Conservation (phyloP, 2,329 filamentous ascomycete genomes). For the Pleurostoma richardsiae region DNA sequence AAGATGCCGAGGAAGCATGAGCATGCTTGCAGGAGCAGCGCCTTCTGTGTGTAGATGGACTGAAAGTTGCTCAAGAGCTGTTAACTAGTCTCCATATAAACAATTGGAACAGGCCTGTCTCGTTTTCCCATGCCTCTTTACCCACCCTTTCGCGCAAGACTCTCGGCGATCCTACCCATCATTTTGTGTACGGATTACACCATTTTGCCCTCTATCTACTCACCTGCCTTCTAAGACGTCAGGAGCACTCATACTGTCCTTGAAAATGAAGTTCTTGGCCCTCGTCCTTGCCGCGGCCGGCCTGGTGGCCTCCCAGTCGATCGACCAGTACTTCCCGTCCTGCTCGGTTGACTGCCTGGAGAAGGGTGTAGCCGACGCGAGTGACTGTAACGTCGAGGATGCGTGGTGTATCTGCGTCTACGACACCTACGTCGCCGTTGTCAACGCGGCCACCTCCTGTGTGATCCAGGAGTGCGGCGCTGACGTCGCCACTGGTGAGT, state of each 20-base stretch:
- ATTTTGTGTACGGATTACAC: no score
- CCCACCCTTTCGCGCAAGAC: no score
- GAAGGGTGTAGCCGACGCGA: background rate
- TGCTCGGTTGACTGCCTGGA: background rate
- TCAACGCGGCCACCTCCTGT: background rate
- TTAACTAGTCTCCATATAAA: no score
- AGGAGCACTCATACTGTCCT: background rate
- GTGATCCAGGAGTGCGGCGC: background rate
- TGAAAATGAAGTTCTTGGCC: background rate
- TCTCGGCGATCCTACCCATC: no score
- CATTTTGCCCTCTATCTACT: no score
- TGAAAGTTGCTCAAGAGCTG: no score
- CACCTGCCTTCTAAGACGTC: no score
- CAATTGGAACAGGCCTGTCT: no score
- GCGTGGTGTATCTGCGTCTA: background rate
- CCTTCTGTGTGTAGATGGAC: no score
- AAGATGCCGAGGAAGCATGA: no score
- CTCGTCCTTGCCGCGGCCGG: background rate
- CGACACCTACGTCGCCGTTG: background rate
- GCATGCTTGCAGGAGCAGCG: no score
- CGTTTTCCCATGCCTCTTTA: no score
- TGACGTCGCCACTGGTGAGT: background rate
- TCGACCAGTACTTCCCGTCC: background rate
- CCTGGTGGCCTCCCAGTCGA: background rate
- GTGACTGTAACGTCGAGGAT: background rate